Evolutionary conservation across 495 filamentous ascomycete genomes (phyloP).

Genomic region (Penicillium silybi): DNA sequence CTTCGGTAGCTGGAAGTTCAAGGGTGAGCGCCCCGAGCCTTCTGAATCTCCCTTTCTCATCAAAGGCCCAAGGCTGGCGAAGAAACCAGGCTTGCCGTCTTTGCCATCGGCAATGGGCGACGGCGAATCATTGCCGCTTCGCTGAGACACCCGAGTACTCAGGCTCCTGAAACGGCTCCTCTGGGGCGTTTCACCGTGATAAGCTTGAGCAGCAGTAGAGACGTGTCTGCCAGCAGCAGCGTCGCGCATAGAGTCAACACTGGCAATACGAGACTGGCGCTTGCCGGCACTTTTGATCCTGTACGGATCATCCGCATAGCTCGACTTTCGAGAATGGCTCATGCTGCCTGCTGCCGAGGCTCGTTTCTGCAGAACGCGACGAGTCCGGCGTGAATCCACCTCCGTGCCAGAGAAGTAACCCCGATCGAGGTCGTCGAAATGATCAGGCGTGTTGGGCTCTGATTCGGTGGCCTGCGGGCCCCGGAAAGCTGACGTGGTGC

Average conservation of each 20-base stretch:
- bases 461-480: constrained; percentile 22
- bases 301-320: constrained; percentile 64
- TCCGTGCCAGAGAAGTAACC: constrained; percentile 95
- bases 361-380: constrained; percentile 80
- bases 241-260: constrained; percentile 57
- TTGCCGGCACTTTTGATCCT: constrained; percentile 51
- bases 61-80: constrained; percentile 47
- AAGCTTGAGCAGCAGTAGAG: constrained; percentile 50
- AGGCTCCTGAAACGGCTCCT: constrained; percentile 46
- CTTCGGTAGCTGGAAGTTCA: constrained; percentile 35
- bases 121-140: constrained; percentile 37
- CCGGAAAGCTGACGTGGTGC: constrained; percentile 23
- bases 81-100: constrained; percentile 43
- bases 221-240: constrained; percentile 32
- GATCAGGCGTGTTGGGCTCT: constrained; percentile 31
- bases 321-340: constrained; percentile 60
- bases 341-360: constrained; percentile 49
- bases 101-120: constrained; percentile 42
- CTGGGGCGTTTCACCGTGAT: constrained; percentile 47
- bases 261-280: constrained; percentile 75
- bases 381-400: constrained; percentile 60
- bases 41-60: constrained; percentile 42
- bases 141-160: constrained; percentile 37
- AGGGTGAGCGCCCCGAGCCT: constrained; percentile 48
- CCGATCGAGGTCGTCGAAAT: constrained; percentile 64